Evolutionary conservation across 495 filamentous ascomycete species (phyloP).

Genomic region (Aspergillus olivimuriae): DNA sequence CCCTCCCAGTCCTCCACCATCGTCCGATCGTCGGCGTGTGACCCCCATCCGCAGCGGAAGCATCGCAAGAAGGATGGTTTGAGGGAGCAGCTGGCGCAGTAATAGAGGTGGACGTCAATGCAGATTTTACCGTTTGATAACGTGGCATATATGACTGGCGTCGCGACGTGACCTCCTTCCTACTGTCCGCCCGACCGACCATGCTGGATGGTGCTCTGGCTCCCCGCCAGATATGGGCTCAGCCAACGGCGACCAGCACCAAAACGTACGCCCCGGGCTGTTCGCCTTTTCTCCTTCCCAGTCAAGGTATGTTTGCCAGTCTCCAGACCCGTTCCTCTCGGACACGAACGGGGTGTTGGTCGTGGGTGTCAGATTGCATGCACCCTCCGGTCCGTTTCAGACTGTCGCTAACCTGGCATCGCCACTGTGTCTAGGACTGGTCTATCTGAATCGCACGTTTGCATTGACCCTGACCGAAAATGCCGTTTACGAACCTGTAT

Average conservation of each 20-base stretch:
- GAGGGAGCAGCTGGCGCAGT: background rate
- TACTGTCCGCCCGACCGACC: conserved; percentile 16
- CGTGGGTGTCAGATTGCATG: background rate
- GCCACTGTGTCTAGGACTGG: conserved; percentile 33
- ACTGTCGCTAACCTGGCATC: conserved; percentile 1
- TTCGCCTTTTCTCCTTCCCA: conserved; percentile 57
- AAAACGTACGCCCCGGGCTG: conserved; percentile 42
- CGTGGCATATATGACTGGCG: conserved; percentile 19
- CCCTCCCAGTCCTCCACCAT: background rate
- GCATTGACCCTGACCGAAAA: conserved; percentile 55
- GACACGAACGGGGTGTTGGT: too few relatives aligned
- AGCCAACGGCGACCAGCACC: conserved; percentile 38
- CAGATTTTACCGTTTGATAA: conserved; percentile 5
- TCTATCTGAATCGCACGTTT: conserved; percentile 51
- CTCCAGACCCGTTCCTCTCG: too few relatives aligned
- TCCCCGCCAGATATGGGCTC: conserved; percentile 49
- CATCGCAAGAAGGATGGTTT: conserved; percentile 10
- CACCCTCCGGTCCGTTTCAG: too few relatives aligned
- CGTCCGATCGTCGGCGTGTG: background rate
- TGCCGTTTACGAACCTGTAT: conserved; percentile 57
- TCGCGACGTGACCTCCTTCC: conserved; percentile 18
- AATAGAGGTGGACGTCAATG: conserved; percentile 9
- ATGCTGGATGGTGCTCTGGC: conserved; percentile 35
- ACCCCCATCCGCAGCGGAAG: background rate
- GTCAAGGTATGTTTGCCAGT: conserved; percentile 32